Evolutionary conservation across 2,329 filamentous ascomycete genomes (phyloP).

Genomic region (Eutypa lata): DNA sequence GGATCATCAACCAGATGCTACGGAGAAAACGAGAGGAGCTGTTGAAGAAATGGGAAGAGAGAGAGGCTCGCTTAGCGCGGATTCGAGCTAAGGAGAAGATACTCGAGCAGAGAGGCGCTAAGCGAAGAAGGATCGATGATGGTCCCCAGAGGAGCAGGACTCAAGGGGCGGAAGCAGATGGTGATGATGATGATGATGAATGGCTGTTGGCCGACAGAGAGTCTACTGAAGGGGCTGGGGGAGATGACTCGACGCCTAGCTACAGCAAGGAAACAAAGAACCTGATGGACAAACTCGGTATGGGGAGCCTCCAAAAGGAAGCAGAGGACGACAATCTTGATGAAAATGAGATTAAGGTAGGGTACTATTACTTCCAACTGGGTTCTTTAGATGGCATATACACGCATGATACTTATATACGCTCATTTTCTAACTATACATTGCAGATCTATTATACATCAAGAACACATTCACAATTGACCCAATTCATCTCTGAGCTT

Average conservation of each 20-base stretch:
- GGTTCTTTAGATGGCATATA: slow-evolving; percentile 20
- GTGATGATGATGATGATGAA: slow-evolving; percentile 57
- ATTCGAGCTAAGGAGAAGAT: slow-evolving; percentile 62
- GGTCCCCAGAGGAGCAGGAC: slow-evolving; percentile 10
- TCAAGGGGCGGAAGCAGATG: slow-evolving; percentile 38
- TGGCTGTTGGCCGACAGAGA: slow-evolving; percentile 73
- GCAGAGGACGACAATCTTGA: slow-evolving; percentile 42
- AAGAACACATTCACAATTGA: slow-evolving; percentile 86
- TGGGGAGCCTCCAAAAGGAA: slow-evolving; percentile 34
- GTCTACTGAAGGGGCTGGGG: slow-evolving; percentile 35
- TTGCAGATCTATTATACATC: slow-evolving; percentile 81
- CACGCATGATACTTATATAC: slow-evolving; percentile 2
- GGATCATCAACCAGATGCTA: slow-evolving; percentile 77
- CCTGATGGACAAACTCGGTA: slow-evolving; percentile 64
- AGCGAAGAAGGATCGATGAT: slow-evolving; percentile 44
- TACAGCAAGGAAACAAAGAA: slow-evolving; percentile 74
- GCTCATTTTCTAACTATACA: neutral
- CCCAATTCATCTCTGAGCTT: slow-evolving; percentile 82
- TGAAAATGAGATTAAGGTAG: slow-evolving; percentile 66
- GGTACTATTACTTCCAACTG: slow-evolving; percentile 20
- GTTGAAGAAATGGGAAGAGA: slow-evolving; percentile 63
- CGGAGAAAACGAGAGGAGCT: slow-evolving; percentile 66
- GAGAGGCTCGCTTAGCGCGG: slow-evolving; percentile 67
- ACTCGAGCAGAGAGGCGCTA: slow-evolving; percentile 48
- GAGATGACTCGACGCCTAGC: slow-evolving; percentile 44